These are phyloP conservation scores for Hyphopichia pseudoburtonii DNA, from an alignment of 1,139 yeast genomes.

Conservation along the genomic window DNA sequence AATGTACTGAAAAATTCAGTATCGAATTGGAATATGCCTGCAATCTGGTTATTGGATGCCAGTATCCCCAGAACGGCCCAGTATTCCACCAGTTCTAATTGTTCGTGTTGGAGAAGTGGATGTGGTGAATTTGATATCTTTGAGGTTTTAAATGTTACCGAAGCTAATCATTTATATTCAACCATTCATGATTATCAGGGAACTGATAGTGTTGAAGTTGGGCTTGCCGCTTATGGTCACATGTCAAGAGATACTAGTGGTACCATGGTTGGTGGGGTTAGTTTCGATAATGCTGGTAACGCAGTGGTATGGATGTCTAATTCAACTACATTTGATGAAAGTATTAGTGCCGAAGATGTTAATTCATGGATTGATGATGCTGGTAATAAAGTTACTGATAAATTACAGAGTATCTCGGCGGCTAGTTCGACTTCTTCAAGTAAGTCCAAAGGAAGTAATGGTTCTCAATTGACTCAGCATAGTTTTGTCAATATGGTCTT, in stretches of 20 bases:
- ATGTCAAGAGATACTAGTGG: conserved; percentile 49
- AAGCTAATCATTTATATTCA: conserved; percentile 54
- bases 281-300: conserved; percentile 59
- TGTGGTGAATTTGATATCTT: conserved; percentile 96
- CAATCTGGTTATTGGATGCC: conserved; percentile 93
- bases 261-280: conserved; percentile 69
- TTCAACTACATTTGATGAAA: conserved; percentile 46
- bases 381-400: conserved; percentile 19
- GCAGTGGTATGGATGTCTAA: conserved; percentile 64
- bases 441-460: conserved; percentile 17
- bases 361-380: conserved; percentile 32
- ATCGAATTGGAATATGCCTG: conserved; percentile 85
- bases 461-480: background rate
- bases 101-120: conserved; percentile 96
- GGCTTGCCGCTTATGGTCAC: conserved; percentile 59
- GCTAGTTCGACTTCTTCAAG: conserved; percentile 15
- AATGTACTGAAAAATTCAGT: conserved; percentile 33
- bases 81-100: conserved; percentile 60
- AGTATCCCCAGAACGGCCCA: conserved; percentile 92
- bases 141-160: conserved; percentile 58
- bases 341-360: conserved; percentile 34
- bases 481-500: background rate
- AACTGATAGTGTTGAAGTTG: conserved; percentile 55
- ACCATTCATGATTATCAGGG: conserved; percentile 78
- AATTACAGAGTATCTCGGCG: conserved; percentile 23